Base-by-base conservation (phyloP, 495 filamentous ascomycete species). In the Aspergillus carlsbadensis region DNA sequence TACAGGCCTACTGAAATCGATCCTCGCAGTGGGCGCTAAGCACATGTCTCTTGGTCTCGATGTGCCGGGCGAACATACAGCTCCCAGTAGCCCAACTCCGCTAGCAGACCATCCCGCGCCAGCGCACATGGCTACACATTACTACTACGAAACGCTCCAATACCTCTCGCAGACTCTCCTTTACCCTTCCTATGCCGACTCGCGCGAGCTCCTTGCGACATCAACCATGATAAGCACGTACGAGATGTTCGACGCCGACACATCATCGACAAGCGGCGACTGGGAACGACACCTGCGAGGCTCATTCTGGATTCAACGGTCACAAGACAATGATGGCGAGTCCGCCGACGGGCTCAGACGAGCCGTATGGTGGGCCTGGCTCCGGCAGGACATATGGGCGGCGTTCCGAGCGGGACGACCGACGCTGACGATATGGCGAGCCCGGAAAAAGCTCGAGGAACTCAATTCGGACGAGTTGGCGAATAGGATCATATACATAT, bases 161-260 rank as follows among this genome's bases (percentile, higher is more conserved):
- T 65, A 65, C 20, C 61, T 67, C 56, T 69, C 61, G 14, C 58
- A 39, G 57, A 69, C 44, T 49, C 64, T 40, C 37, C 67, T 50
- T 47, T 58, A 43, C 40, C 35, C 57, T 10, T 36, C 22, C 5
- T 59, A 59, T 15, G 36, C 42, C 5, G 43, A 46, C 34, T 48
- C 41, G 7, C 57, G 31, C 2, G 57, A 59, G 43, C 20, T 59
- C 2, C 45, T 59, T 0, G 57, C 57, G 15, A 59, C 57, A 6
- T 46, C 57, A 7, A 46, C 34, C 0, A 59, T 59, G 34, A 59
- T 59, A 8, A 48, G 41, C 37, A 47, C 57, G 6, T 59, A 59
- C 24, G 57, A 59, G 44, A 59, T 59, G 57, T 47, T 59, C 44
- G 57, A 59, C 44, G 36, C 42, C 11, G 26, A 34, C n/a, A 10